A percentile compares a stretch with the other conserved stretches of the same genome.
Conservation (phyloP, 2,329 filamentous ascomycete species). For the Cryoendolithus antarcticus region DNA sequence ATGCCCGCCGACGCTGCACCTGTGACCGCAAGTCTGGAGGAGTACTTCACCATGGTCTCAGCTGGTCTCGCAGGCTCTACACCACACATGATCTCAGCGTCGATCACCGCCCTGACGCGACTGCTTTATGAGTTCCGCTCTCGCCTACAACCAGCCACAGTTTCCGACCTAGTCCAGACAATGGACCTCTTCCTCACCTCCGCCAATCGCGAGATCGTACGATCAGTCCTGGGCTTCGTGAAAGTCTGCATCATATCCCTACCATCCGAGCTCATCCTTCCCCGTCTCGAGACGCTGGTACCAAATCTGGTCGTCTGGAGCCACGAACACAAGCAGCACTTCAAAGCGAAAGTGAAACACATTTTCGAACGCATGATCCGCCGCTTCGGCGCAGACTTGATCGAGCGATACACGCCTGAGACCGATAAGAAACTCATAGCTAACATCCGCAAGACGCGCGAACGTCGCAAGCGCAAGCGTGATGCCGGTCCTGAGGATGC, state of each 20-base stretch:
- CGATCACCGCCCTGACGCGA: constrained; percentile 85
- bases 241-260: constrained; percentile 89
- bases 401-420: constrained; percentile 73
- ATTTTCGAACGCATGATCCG: constrained; percentile 91
- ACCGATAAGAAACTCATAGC: constrained; percentile 78
- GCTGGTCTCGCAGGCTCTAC: constrained; percentile 85
- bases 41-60: constrained; percentile 97
- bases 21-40: constrained; percentile 72
- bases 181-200: constrained; percentile 94
- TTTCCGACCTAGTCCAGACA: constrained; percentile 78
- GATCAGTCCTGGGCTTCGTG: constrained; percentile 90
- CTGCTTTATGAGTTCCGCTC: constrained; percentile 83
- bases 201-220: constrained; percentile 93
- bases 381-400: constrained; percentile 69
- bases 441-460: constrained; percentile 92
- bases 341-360: constrained; percentile 95
- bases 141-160: constrained; percentile 53
- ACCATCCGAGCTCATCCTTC: constrained; percentile 64
- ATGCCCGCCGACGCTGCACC: constrained; percentile 69
- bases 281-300: constrained; percentile 63
- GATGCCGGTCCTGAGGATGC: constrained; percentile 34
- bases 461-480: constrained; percentile 83
- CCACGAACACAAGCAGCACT: constrained; percentile 95
- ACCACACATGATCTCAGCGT: constrained; percentile 94
- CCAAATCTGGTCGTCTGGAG: constrained; percentile 92